These are phyloP conservation scores for Hypoxylon sp. DNA, from an alignment of 2,329 filamentous ascomycete genomes.

Conservation along the genomic window DNA sequence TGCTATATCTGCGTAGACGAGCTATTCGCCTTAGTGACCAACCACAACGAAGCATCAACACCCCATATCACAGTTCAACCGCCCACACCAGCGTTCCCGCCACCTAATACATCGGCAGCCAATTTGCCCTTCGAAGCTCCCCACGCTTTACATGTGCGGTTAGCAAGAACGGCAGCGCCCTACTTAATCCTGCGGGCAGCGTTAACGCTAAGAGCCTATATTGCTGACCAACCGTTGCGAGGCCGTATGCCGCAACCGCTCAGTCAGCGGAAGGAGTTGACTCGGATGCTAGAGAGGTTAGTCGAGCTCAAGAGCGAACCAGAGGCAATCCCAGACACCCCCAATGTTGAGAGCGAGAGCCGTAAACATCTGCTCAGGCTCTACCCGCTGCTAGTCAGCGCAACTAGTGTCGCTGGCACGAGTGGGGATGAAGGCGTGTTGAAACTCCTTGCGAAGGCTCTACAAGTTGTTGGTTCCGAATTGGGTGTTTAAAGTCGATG, in stretches of 20 bases:
- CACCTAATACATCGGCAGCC: slow-evolving; percentile 43
- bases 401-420: slow-evolving; percentile 69
- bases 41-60: slow-evolving; percentile 59
- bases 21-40: slow-evolving; percentile 77
- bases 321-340: slow-evolving; percentile 74
- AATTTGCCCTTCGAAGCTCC: slow-evolving; percentile 48
- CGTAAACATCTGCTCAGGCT: slow-evolving; percentile 85
- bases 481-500: slow-evolving; percentile 57
- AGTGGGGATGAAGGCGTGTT: slow-evolving; percentile 74
- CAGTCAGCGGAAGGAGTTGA: slow-evolving; percentile 82
- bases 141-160: slow-evolving; percentile 64
- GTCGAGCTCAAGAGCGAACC: slow-evolving; percentile 78
- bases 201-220: slow-evolving; percentile 84
- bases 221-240: slow-evolving; percentile 90
- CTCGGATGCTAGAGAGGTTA: slow-evolving; percentile 78
- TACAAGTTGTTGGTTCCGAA: slow-evolving; percentile 75
- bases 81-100: slow-evolving; percentile 62
- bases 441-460: slow-evolving; percentile 69
- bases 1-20: slow-evolving; percentile 86
- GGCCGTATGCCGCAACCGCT: slow-evolving; percentile 91
- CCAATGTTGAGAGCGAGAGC: slow-evolving; percentile 67
- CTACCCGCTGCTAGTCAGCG: slow-evolving; percentile 82
- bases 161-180: slow-evolving; percentile 83
- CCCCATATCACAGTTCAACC: slow-evolving; percentile 60
- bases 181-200: slow-evolving; percentile 87